Conservation (phyloP, 352 stramenopile species). For the Phytophthora pseudosyringae region DNA sequence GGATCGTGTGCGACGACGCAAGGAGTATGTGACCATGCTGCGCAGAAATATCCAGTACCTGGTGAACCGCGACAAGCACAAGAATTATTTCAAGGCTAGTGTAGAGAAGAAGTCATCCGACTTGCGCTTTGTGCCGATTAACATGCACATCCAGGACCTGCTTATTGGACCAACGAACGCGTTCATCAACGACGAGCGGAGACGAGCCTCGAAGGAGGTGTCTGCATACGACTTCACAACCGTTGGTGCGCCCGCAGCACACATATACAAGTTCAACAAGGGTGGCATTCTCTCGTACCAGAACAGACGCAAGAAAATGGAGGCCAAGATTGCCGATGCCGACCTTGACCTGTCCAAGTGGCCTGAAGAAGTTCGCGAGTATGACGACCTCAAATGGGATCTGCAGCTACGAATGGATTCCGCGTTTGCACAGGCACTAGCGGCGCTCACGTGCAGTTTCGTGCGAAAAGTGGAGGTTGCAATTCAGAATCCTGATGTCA, state of each 20-base stretch:
- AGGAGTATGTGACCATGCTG: constrained; percentile 84
- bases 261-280: constrained; percentile 91
- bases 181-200: constrained; percentile 87
- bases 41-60: constrained; percentile 88
- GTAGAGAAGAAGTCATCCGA: constrained; percentile 87
- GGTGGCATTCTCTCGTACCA: constrained; percentile 85
- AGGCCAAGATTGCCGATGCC: constrained; percentile 69
- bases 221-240: constrained; percentile 88
- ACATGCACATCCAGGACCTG: constrained; percentile 88
- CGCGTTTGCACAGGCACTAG: constrained; percentile 79
- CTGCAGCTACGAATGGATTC: constrained; percentile 85
- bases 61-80: constrained; percentile 89
- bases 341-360: constrained; percentile 81
- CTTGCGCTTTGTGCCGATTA: constrained; percentile 87
- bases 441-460: constrained; percentile 78
- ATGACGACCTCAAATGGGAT: constrained; percentile 88
- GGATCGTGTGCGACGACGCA: constrained; percentile 73
- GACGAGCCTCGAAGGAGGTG: constrained; percentile 80
- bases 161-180: constrained; percentile 83
- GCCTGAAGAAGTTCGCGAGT: constrained; percentile 82
- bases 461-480: constrained; percentile 89
- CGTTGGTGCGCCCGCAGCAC: constrained; percentile 78
- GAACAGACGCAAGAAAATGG: constrained; percentile 82
- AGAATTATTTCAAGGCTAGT: constrained; percentile 90
- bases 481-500: constrained; percentile 76